Conservation (phyloP, 805 yeast genomes). For the Saccharomycopsis babjevae region DNA sequence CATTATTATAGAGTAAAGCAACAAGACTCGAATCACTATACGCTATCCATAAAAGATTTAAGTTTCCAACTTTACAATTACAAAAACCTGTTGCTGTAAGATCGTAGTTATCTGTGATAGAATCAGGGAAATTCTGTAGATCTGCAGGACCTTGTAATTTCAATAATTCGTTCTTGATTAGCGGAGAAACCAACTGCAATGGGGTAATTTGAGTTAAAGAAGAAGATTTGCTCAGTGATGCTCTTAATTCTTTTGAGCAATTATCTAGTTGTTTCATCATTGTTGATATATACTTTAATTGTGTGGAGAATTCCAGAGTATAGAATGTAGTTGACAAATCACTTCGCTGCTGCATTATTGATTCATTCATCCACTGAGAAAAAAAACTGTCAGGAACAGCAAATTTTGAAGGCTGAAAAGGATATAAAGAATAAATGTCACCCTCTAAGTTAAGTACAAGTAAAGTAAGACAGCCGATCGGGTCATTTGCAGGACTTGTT, state of each 20-base stretch:
- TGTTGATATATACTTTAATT: neutral
- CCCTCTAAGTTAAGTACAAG: constrained; percentile 45
- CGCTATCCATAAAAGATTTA: constrained; percentile 6
- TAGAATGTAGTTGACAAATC: neutral
- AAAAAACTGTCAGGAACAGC: constrained; percentile 24
- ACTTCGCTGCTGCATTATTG: neutral
- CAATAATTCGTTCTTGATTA: neutral
- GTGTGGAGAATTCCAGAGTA: neutral
- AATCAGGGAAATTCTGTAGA: constrained; percentile 4
- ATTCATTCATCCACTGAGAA: neutral
- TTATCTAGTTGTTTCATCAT: constrained; percentile 1
- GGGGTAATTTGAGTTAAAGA: neutral
- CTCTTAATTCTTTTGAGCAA: neutral
- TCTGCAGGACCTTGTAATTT: constrained; percentile 14
- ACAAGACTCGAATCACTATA: constrained; percentile 6
- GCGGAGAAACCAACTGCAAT: neutral
- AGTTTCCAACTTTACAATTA: neutral
- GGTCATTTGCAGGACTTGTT: constrained; percentile 22
- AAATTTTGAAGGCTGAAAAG: constrained; percentile 46
- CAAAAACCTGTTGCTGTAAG: constrained; percentile 4
- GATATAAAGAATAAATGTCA: constrained; percentile 50
- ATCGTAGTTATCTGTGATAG: neutral
- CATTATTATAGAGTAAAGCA: neutral
- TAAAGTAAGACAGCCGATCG: constrained; percentile 39
- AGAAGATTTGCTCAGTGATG: neutral